phyloP scores from a whole-genome alignment of 176 grass and related monocot species.

The Miscanthus lutarioriparius region DNA sequence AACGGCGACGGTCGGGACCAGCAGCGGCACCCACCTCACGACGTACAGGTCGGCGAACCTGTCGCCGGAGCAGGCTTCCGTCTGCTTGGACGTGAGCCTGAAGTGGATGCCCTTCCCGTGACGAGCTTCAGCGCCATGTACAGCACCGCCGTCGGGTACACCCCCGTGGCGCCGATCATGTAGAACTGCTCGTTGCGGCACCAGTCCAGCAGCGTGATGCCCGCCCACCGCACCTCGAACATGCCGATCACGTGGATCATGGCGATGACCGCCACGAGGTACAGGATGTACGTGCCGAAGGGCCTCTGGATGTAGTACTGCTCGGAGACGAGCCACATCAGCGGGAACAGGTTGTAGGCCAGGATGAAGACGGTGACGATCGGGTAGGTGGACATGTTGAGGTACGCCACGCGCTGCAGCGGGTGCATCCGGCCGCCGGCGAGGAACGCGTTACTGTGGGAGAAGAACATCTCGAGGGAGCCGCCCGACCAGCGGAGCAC shows the following conservation, averaged over 20 bases:
- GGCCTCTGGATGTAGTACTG: constrained; percentile 49
- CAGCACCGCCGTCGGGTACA: constrained; percentile 50
- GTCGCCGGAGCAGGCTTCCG: constrained; percentile 22
- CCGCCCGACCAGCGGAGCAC: constrained; percentile 41
- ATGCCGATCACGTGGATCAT: constrained; percentile 52
- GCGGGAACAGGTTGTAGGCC: constrained; percentile 49
- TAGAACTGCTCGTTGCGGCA: constrained; percentile 62
- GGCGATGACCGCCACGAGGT: constrained; percentile 19
- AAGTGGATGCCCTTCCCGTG: constrained; percentile 45
- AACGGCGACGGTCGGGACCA: constrained; percentile 29
- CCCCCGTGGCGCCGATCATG: constrained; percentile 44
- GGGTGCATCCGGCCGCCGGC: constrained; percentile 30
- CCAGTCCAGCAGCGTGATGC: constrained; percentile 50
- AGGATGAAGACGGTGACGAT: constrained; percentile 49
- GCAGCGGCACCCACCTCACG: constrained; percentile 43
- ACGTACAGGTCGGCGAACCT: constrained; percentile 48
- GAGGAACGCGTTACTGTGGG: constrained; percentile 47
- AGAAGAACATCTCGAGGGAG: constrained; percentile 57
- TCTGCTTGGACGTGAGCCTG: constrained; percentile 56
- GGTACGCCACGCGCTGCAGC: constrained; percentile 43
- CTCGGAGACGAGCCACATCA: constrained; percentile 48
- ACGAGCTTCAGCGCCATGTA: constrained; percentile 53
- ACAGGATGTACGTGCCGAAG: constrained; percentile 35
- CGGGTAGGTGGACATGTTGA: constrained; percentile 52
- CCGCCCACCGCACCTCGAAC: constrained; percentile 49